These are phyloP conservation scores for Ascochyta clinopodiicola DNA, from an alignment of 2,329 filamentous ascomycete species.

Conservation along the genomic window DNA sequence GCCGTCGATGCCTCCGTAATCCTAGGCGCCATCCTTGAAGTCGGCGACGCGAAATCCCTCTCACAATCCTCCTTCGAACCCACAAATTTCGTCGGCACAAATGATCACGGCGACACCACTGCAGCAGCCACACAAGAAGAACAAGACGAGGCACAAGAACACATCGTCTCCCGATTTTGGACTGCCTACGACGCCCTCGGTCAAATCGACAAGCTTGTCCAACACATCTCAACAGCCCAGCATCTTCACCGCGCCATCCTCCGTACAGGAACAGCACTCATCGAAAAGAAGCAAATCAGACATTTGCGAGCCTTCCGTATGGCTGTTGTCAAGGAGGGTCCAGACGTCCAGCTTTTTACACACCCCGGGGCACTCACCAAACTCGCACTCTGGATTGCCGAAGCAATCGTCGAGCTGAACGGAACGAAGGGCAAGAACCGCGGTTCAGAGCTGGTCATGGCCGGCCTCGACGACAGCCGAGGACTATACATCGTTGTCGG, in stretches of 20 bases:
- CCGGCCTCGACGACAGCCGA: constrained; percentile 83
- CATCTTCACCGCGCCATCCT: constrained; percentile 92
- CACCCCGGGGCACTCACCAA: constrained; percentile 94
- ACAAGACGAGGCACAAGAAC: constrained; percentile 50
- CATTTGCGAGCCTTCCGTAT: constrained; percentile 92
- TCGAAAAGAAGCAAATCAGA: constrained; percentile 92
- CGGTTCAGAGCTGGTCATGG: constrained; percentile 86
- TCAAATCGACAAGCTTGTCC: constrained; percentile 72
- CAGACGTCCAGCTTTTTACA: constrained; percentile 88
- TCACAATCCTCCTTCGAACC: constrained; percentile 41
- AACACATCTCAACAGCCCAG: constrained; percentile 81
- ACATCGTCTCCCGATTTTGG: constrained; percentile 61
- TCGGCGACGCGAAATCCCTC: constrained; percentile 67
- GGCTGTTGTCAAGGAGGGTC: constrained; percentile 93
- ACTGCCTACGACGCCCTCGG: constrained; percentile 64
- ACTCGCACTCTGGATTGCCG: constrained; percentile 90
- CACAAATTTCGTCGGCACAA: constrained; percentile 37
- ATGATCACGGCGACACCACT: constrained; percentile 36
- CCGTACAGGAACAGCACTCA: constrained; percentile 85
- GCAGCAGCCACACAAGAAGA: constrained; percentile 25
- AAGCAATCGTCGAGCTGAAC: constrained; percentile 90
- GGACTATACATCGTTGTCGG: constrained; percentile 93
- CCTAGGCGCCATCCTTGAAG: constrained; percentile 88
- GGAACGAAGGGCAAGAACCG: constrained; percentile 71
- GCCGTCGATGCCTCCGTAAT: constrained; percentile 95